Base-by-base conservation (phyloP, 139 green algal species). In the Micractinium sp. region DNA sequence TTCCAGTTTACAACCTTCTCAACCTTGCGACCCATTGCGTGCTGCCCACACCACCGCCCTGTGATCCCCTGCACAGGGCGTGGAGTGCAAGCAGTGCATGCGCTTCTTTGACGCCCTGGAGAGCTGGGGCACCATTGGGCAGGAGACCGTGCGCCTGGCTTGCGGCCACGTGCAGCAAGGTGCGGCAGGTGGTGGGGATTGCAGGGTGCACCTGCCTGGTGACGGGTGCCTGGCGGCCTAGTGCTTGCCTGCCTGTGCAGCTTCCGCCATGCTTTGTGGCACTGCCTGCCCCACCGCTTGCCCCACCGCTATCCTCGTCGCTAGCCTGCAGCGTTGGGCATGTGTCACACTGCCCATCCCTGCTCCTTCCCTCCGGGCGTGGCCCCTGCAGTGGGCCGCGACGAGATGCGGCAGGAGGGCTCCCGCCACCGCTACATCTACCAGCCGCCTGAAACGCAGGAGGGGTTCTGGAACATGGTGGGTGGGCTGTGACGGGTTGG, bases 391-490 rank as follows among this genome's bases (percentile, higher is more conserved):
- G 39, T 78, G 27, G 38, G 31, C 20, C 41, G 85, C 1, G 47
- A 81, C 19, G 31, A 90, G 90, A 56, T 93, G 85, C 76, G 81
- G 41, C 86, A 94, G 85, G 90, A 92, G 36, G 84, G 47, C 13
- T 93, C 90, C 29, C 88, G 92, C 5, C 93, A 95, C 88, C 86
- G 93, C 56, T 92, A 92, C 77, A 61, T 53, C 16, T 91, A 88
- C 69, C 61, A 81, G 38, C 92, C 93, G 27, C 93, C 93, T 16
- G 66, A 82, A 29, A 94, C 93, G 41, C 93, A 93, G 61, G 47
- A 82, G 18, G 90, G 90, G 18, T 94, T 92, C 36, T 95, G 93
- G 93, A 88, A 95, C 77, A 90, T 95, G 84, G 90, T 89, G 73
- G 63, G 73, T 36, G 36, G 31, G 29, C 14, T 79, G 63, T 67